phyloP scores from a whole-genome alignment of 1,284 basidiomycete species.

The Fomitopsis pinicola region DNA sequence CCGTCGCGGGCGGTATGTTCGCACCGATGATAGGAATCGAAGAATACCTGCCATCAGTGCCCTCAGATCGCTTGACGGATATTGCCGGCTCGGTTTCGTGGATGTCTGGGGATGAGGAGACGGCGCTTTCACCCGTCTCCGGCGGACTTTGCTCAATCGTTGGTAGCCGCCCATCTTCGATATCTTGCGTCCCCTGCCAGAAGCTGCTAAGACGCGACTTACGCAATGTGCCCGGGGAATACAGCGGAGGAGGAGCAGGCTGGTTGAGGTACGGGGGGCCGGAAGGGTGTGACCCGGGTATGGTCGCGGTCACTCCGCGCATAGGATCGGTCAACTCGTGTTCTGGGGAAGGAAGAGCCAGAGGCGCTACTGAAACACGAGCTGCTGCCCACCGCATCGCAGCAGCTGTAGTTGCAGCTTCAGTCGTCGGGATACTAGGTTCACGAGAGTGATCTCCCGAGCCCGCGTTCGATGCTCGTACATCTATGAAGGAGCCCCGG shows the following conservation, averaged over 20 bases:
- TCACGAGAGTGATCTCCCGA: constrained; percentile 24
- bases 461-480: constrained; percentile 29
- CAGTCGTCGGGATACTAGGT: constrained; percentile 35
- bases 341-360: constrained; percentile 83
- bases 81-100: neutral
- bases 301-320: constrained; percentile 61
- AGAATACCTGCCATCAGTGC: neutral
- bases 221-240: constrained; percentile 47
- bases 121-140: constrained; percentile 8
- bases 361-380: constrained; percentile 69
- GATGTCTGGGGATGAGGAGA: neutral
- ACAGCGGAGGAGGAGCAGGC: constrained; percentile 15
- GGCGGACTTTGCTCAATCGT: constrained; percentile 28
- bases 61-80: neutral
- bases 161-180: constrained; percentile 28
- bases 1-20: constrained; percentile 6
- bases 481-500: constrained; percentile 55
- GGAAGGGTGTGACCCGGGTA: constrained; percentile 57
- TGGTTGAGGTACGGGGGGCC: constrained; percentile 13
- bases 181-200: constrained; percentile 62
- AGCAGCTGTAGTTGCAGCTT: constrained; percentile 69
- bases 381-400: constrained; percentile 82
- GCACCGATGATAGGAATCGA: neutral
- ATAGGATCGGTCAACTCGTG: constrained; percentile 84
- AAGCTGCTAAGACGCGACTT: constrained; percentile 60